Evolutionary conservation across 345 rosid species (phyloP), one percentile per base, ranked within the genome.

Genomic region (Populus euphratica): DNA sequence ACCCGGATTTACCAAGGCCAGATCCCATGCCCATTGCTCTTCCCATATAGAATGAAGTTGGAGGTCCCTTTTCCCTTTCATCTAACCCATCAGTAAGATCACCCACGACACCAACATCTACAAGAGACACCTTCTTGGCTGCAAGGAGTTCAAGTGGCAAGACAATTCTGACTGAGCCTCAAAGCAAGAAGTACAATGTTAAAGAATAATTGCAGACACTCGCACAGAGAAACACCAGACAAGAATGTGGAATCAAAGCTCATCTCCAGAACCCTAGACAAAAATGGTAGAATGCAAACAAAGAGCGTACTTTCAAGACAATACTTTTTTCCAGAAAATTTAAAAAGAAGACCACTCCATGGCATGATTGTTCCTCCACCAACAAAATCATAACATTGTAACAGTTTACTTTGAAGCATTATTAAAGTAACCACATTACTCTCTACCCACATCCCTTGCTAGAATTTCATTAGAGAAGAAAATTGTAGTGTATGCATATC

Each of bases 121-220:
- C 95, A 72, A 96, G 88, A 11, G 97, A 92, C 52, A 90, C 96
- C 81, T 92, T 96, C 88, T 94, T 94, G 85, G 98, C 99, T 96
- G 94, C 91, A 88, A 79, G 61, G 50, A 41, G 70, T 68, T 64
- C 66, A 77, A 74, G 70, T 41, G 63, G n/a, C 64, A 52, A 63
- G 29, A 69, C 43, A 21, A 25, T 70, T 75, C 62, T 41, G 69
- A 69, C 13, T 12, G 61, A 68, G 70, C 49, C 73, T 52, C 38
- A 18, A 17, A 50, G 56, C 17, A 44, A 44, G 56, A 50, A 50
- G 56, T 50, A 6, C 70, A 35, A 8, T 17, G 41, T 66, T 33
- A 8, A 66, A 13, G 43, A 16, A 33, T 9, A 29, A 64, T 17
- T 25, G 68, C 17, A 29, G 39, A 27, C 20, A 14, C 7, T 33